Evolutionary conservation across 2,329 filamentous ascomycete genomes (phyloP).

Genomic region (Pochonia chlamydosporia): DNA sequence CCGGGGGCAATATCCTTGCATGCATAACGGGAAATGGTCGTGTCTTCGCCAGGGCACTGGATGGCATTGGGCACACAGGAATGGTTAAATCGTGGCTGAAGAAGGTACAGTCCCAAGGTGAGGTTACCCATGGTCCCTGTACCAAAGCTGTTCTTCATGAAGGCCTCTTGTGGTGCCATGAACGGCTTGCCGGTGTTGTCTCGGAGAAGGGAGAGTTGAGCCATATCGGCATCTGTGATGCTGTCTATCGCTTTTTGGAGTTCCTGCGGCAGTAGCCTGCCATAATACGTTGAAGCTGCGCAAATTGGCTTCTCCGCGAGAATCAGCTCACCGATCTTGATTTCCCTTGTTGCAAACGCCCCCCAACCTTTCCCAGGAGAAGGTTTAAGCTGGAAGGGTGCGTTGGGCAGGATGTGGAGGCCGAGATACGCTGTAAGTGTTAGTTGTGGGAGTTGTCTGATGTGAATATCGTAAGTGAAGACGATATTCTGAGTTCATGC

Average conservation of each 20-base stretch:
- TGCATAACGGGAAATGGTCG: background rate
- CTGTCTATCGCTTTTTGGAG: too few relatives aligned
- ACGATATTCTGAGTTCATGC: too few relatives aligned
- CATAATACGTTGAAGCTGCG: background rate
- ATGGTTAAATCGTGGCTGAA: background rate
- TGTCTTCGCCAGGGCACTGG: background rate
- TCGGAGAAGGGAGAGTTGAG: too few relatives aligned
- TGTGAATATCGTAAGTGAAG: too few relatives aligned
- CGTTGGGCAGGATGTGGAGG: background rate
- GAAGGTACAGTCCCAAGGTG: background rate
- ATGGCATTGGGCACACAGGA: background rate
- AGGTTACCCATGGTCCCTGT: background rate
- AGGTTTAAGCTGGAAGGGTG: background rate
- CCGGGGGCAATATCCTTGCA: background rate
- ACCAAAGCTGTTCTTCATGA: too few relatives aligned
- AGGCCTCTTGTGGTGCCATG: too few relatives aligned
- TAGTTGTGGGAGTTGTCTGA: too few relatives aligned
- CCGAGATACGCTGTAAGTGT: background rate
- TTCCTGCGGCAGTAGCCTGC: too few relatives aligned
- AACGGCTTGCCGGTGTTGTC: too few relatives aligned
- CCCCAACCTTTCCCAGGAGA: background rate
- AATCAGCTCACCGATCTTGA: background rate
- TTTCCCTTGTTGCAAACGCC: background rate
- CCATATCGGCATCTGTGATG: too few relatives aligned
- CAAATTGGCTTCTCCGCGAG: background rate